phyloP scores from a whole-genome alignment of 257 asterid genomes.

The Verbascum thapsus region DNA sequence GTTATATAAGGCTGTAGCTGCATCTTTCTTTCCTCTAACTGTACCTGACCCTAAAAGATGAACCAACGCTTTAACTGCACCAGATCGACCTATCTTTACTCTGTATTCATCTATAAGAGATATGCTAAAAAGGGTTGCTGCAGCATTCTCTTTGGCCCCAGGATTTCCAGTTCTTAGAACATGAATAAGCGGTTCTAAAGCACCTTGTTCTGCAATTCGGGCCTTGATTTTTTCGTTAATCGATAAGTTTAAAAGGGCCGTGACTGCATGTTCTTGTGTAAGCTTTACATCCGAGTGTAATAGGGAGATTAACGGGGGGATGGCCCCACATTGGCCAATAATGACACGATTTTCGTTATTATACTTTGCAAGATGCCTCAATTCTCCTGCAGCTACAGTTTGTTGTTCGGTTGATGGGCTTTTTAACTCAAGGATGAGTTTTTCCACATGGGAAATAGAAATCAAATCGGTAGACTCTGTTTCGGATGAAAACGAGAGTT shows the following conservation, averaged over 20 bases:
- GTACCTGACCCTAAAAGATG: conserved; percentile 76
- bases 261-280: conserved; percentile 88
- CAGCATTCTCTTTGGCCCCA: conserved; percentile 87
- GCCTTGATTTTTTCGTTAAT: conserved; percentile 66
- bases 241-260: conserved; percentile 85
- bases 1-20: conserved; percentile 88
- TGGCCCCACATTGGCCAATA: conserved; percentile 80
- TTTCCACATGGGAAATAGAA: conserved; percentile 61
- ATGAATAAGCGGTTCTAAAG: conserved; percentile 81
- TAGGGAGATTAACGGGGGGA: conserved; percentile 68
- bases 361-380: conserved; percentile 76
- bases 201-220: conserved; percentile 70
- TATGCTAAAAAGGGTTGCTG: conserved; percentile 90
- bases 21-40: conserved; percentile 87
- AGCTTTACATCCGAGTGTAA: conserved; percentile 55
- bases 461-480: conserved; percentile 50
- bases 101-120: conserved; percentile 83
- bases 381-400: conserved; percentile 71
- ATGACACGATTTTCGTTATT: conserved; percentile 75
- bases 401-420: conserved; percentile 59
- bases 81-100: conserved; percentile 78
- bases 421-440: conserved; percentile 57
- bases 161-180: conserved; percentile 73
- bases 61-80: conserved; percentile 80
- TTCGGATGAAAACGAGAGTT: conserved; percentile 51